A percentile compares a stretch with the other conserved stretches of the same genome.
These are phyloP conservation scores for Atkinsonella texensis DNA, from an alignment of 2,329 filamentous ascomycete genomes.

Conservation along the genomic window DNA sequence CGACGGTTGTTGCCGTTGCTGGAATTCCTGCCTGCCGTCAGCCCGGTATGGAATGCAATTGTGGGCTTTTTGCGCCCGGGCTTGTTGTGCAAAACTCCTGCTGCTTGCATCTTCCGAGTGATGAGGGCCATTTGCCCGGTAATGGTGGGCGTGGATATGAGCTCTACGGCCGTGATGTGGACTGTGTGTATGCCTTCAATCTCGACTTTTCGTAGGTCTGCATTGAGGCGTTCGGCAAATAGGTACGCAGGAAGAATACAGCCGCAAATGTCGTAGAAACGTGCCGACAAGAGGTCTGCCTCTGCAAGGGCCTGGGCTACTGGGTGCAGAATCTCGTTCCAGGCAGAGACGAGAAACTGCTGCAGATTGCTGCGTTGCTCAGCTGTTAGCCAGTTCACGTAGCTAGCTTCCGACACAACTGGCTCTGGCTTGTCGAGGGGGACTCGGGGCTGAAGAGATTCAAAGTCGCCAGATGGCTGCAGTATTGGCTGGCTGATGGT, in stretches of 20 bases:
- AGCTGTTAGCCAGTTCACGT: constrained; percentile 20
- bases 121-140: constrained; percentile 34
- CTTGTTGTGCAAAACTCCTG: constrained; percentile 9
- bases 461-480: constrained; percentile 29
- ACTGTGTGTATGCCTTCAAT: constrained; percentile 26
- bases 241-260: constrained; percentile 36
- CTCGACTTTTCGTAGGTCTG: constrained; percentile 24
- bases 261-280: constrained; percentile 40
- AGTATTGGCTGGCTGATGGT: constrained; percentile 33
- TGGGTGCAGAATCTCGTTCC: constrained; percentile 32
- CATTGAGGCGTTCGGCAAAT: constrained; percentile 33
- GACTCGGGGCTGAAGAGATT: constrained; percentile 25
- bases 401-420: constrained; percentile 7
- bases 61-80: constrained; percentile 10
- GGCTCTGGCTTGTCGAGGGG: constrained; percentile 22
- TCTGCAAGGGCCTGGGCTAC: constrained; percentile 26
- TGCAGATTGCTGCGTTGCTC: constrained; percentile 30
- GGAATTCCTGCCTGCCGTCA: not conserved
- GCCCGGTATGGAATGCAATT: not conserved
- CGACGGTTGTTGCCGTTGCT: not conserved
- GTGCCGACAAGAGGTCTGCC: constrained; percentile 29
- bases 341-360: constrained; percentile 28
- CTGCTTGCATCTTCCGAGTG: constrained; percentile 13
- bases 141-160: constrained; percentile 39
- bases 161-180: constrained; percentile 32